Base-by-base conservation (phyloP, 1,284 basidiomycete genomes). In the Caloboletus inedulis region DNA sequence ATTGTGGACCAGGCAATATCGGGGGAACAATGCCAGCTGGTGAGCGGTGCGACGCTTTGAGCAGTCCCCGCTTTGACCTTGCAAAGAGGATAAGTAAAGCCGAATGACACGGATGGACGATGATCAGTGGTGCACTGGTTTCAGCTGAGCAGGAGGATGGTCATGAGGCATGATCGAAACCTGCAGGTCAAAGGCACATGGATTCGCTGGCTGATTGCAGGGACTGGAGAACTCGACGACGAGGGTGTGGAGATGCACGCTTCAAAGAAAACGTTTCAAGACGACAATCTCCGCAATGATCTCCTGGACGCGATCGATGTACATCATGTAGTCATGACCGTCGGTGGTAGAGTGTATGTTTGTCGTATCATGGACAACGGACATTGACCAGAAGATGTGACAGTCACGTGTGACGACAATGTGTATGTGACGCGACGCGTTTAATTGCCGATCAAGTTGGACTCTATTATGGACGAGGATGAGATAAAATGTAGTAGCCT, bases 1-100 rank as follows among this genome's bases (percentile, higher is more conserved):
- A 56, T 44, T 59, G 59, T 60, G 59, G 61, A 62, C 56, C 36
- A 33, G 23, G 36, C 59, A 29, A 47, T 44, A 53, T 55, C 40
- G 23, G 56, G 59, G n/a, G 29, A 51, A 63, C 61, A 63, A 60
- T 61, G 52, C 21, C 7, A 43, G 14, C 8, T 14, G 40, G n/a
- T 18, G 10, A 37, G 13, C 16, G 23, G 50, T 30, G 34, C 27
- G 35, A 59, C 47, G 44, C 41, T 50, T 55, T 58, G 59, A 48
- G 13, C 25, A 25, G 39, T 27, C 4, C 18, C 40, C 51, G 61
- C 58, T 58, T 62, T 59, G 58, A 49, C 41, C 25, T 43, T 43
- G 10, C 27, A 54, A 27, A 14, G 16, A 31, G 27, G 36, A 47
- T 25, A 25, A 36, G 36, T 21, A 44, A 25, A 39, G 31, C 7